These are phyloP conservation scores for Bidens hawaiensis DNA, from an alignment of 140 eudicot species.

Conservation along the genomic window DNA sequence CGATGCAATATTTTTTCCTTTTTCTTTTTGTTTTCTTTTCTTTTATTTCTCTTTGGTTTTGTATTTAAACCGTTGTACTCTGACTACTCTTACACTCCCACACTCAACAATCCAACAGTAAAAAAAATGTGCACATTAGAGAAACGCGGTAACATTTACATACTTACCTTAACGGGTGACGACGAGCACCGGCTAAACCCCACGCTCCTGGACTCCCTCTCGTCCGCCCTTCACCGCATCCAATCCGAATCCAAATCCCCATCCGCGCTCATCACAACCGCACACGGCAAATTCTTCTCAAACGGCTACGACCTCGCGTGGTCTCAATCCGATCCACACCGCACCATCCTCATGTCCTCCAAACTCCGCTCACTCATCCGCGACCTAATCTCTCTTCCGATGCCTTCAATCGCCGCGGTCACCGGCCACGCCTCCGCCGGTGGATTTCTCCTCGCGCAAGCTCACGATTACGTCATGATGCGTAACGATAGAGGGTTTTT, in stretches of 20 bases:
- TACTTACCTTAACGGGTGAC: constrained; percentile 65
- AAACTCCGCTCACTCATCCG: constrained; percentile 45
- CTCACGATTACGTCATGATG: constrained; percentile 48
- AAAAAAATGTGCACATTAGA: constrained; percentile 68
- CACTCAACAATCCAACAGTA: too few relatives aligned
- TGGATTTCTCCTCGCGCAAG: constrained; percentile 45
- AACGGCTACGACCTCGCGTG: constrained; percentile 78
- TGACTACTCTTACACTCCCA: too few relatives aligned
- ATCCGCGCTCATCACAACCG: constrained; percentile 59
- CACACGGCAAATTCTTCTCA: constrained; percentile 77
- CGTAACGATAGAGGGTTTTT: constrained; percentile 39
- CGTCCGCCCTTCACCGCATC: constrained; percentile 33
- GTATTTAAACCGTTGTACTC: too few relatives aligned
- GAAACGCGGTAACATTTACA: constrained; percentile 56
- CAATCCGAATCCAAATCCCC: constrained; percentile 38
- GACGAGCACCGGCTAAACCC: constrained; percentile 83
- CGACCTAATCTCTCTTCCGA: constrained; percentile 58
- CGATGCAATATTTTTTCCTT: too few relatives aligned
- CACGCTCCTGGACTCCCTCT: constrained; percentile 51
- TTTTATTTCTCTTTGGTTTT: too few relatives aligned
- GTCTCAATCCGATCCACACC: constrained; percentile 41
- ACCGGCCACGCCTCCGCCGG: constrained; percentile 89
- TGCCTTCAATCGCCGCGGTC: constrained; percentile 89
- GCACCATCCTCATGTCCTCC: constrained; percentile 37
- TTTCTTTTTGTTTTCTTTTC: too few relatives aligned